Base-by-base conservation (phyloP, 768 basidiomycete species). In the Gyrodon lividus region DNA sequence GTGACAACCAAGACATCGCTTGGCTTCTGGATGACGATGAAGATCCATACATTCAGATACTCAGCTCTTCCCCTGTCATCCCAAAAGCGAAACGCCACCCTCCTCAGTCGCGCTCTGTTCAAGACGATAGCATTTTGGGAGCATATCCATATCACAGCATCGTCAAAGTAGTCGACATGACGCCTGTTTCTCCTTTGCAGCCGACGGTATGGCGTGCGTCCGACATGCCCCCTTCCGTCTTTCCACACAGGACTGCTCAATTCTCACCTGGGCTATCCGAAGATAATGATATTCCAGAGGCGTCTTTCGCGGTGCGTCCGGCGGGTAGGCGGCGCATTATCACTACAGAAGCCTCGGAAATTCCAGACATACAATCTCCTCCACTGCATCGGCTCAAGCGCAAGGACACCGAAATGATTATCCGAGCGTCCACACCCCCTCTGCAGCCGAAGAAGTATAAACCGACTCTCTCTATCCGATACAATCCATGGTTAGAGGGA, bases 11-110 rank as follows among this genome's bases (percentile, higher is more conserved):
- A 43, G 75, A 75, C 58, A 83, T 87, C 70, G 77, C 80, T 2
- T 87, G 85, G 86, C 70, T 89, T 19, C 64, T 87, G 9, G 83
- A 82, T 22, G 84, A 83, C 50, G 84, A 86, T 46, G 84, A 76
- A n/a, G 74, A 85, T 40, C 74, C 72, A 9, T 71, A 74, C 39
- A 70, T 84, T 56, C 73, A 76, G 51, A 77, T 84, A 34, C 43
- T 79, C n/a, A 70, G 72, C 44, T 83, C 83, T 19, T 76, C 83
- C 3, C 81, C 81, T 8, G 37, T 65, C 23, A 13, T 26, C 50
- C 50, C 52, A 42, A 48, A 48, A 54, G 46, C 43, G 54, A 46
- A 46, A 34, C 23, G 44, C 40, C 46, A 23, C 37, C 17, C 50
- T 42, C 20, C 46, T 43, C 31, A 20, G 35, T 50, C 44, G 43